Base-by-base conservation (phyloP, 306 rosid genomes). In the Arachis stenosperma region DNA sequence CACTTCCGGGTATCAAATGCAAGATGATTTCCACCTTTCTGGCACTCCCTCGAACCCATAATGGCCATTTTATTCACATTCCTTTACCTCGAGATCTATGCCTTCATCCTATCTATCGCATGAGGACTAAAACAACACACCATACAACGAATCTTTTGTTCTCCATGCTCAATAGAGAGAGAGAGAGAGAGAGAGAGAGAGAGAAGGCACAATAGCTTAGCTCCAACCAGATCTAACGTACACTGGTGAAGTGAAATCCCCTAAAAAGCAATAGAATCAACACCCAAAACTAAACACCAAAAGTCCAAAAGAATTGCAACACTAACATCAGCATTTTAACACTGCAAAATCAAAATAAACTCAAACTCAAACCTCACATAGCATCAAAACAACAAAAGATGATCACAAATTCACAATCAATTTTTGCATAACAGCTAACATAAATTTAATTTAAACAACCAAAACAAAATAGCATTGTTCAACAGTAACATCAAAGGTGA, bases 21-120 rank as follows among this genome's bases (percentile, higher is more conserved):
- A 12, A 30, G 40, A 76, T 69, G 60, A 41, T 75, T 50, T 48
- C 22, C 65, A 70, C 51, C 41, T 51, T 65, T 69, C 58, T 33
- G 42, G 43, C 57, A 53, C 13, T 36, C 29, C 61, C 42, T 52
- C 77, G 13, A 85, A 75, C 52, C 44, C 56, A 13, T 27, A 39
- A 80, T 39, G 81, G 78, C 79, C 71, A 82, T 74, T 72, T 48
- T 66, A 13, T 52, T 15, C 65, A 7, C 65, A 7, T 69, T 63
- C 56, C 75, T 71, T 15, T 75, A 55, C 92, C 94, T 92, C 92
- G 90, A 90, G 93, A 89, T 92, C 92, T 81, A 80, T 86, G 88
- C 79, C 74, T 58, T 58, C 29, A 6, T 62, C 83, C 37, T 4
- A 33, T 33, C 37, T 33, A 33, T 33, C 37, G 37, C 2, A 33